Evolutionary conservation across 345 rosid genomes (phyloP), one percentile per base, ranked within the genome.

Genomic region (Sapria himalayana): DNA sequence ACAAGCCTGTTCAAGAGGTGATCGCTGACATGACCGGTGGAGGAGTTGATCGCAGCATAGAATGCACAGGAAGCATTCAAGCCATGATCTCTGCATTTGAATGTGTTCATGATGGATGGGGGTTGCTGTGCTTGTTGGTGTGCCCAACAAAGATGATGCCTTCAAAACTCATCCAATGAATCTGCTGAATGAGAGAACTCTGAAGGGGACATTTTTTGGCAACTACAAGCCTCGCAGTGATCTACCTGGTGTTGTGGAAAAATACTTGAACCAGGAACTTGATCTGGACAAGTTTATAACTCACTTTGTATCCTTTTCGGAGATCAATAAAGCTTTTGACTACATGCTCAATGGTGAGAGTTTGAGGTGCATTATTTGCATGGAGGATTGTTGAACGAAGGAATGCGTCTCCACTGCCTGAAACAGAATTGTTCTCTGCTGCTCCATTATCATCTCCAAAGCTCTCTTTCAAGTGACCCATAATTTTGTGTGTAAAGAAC

Each of bases 41-140:
- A 15, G 92, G 86, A 16, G 92, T 82, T 4, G 94, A 82, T 46
- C 55, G 92, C 32, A 78, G 86, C 41, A 46, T 82, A 9, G 91
- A 78, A 57, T 82, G 92, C 27, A 78, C 92, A 0, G 80, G 91
- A 41, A 75, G 59, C 64, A 21, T 64, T 20, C 56, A 69, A 25
- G 80, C 86, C 49, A 74, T 81, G 94, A 70, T 77, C 36, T 76
- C 85, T 12, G 94, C 94, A 15, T 81, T 81, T 29, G 85, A 81
- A 70, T 78, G 91, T 16, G 85, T 74, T 31, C 94, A 82, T 14
- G 85, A 78, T 48, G 92, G 74, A 72, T 77, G 85, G 85, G 85
- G 55, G 85, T 76, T 41, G 81, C 78, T 14, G 85, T 76, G 3
- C 64, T 72, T 19, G 78, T 70, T 1, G 81, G 78, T n/a, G 70